Evolutionary conservation across 2,329 filamentous ascomycete species (phyloP).

Genomic region (Rhinocladiella similis): DNA sequence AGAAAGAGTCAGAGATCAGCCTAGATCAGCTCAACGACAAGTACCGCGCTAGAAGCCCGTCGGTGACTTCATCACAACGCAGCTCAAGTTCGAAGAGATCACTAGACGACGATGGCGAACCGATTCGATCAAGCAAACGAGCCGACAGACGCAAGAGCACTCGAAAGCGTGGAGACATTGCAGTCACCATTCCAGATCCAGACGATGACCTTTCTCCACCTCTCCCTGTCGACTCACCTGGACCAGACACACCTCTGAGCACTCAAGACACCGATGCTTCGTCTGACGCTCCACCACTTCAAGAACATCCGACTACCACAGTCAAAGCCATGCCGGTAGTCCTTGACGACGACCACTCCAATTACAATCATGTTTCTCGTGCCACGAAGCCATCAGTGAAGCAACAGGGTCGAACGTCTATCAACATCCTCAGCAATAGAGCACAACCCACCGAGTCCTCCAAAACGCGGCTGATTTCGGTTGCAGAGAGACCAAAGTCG

Average conservation of each 20-base stretch:
- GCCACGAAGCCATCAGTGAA: conserved; percentile 3
- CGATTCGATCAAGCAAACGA: conserved; percentile 26
- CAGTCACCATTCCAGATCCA: conserved; percentile 11
- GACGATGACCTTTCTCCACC: conserved; percentile 18
- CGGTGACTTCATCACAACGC: conserved; percentile 30
- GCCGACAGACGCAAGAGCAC: conserved; percentile 26
- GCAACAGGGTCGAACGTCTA: conserved; percentile 10
- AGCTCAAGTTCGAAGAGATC: conserved; percentile 32
- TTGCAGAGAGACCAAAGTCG: conserved; percentile 27
- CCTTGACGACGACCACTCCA: conserved; percentile 3
- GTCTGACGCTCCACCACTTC: conserved; percentile 14
- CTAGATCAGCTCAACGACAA: conserved; percentile 25
- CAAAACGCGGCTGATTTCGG: conserved; percentile 19
- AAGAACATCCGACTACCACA: conserved; percentile 1
- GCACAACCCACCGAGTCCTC: conserved; percentile 5
- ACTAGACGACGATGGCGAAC: conserved; percentile 30
- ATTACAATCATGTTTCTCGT: conserved; percentile 1
- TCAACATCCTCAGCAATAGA: conserved; percentile 15
- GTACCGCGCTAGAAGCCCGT: conserved; percentile 28
- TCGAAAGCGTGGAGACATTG: conserved; percentile 22
- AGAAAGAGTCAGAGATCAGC: conserved; percentile 24
- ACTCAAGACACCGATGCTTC: conserved; percentile 28
- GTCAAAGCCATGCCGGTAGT: conserved; percentile 1
- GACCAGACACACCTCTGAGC: conserved; percentile 23
- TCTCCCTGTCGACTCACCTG: conserved; percentile 13